These are phyloP conservation scores for Dictyostelium citrinum DNA, from an alignment of 78 protist species.

Conservation along the genomic window DNA sequence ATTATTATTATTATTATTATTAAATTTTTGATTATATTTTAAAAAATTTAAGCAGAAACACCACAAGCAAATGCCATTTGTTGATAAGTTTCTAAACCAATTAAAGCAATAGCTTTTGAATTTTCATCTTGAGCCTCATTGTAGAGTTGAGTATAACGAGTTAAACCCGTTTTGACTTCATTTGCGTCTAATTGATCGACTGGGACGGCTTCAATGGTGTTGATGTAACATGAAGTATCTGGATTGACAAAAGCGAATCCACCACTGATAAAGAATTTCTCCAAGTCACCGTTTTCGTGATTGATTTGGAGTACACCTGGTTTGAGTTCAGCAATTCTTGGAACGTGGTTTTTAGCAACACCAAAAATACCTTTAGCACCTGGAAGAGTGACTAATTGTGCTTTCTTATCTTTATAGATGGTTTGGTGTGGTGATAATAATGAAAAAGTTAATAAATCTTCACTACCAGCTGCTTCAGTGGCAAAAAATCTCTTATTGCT, in stretches of 20 bases:
- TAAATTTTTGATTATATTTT: background rate
- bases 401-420: constrained; percentile 67
- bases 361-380: constrained; percentile 80
- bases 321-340: constrained; percentile 75
- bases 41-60: constrained; percentile 40
- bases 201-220: constrained; percentile 77
- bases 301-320: constrained; percentile 76
- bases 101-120: constrained; percentile 58
- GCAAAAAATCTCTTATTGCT: constrained; percentile 39
- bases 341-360: constrained; percentile 66
- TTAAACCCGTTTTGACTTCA: constrained; percentile 72
- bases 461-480: background rate
- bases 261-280: constrained; percentile 77
- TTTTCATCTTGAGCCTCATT: constrained; percentile 59
- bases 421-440: constrained; percentile 76
- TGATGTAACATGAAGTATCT: constrained; percentile 69
- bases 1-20: background rate
- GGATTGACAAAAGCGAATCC: constrained; percentile 80
- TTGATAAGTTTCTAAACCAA: constrained; percentile 71
- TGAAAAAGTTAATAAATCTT: constrained; percentile 63
- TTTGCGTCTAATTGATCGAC: constrained; percentile 67
- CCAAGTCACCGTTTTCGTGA: constrained; percentile 45
- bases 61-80: constrained; percentile 74
- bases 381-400: constrained; percentile 62
- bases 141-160: constrained; percentile 68